Evolutionary conservation across 768 basidiomycete species (phyloP), one percentile per base, ranked within the genome.

Genomic region (Pleurotus platypus): DNA sequence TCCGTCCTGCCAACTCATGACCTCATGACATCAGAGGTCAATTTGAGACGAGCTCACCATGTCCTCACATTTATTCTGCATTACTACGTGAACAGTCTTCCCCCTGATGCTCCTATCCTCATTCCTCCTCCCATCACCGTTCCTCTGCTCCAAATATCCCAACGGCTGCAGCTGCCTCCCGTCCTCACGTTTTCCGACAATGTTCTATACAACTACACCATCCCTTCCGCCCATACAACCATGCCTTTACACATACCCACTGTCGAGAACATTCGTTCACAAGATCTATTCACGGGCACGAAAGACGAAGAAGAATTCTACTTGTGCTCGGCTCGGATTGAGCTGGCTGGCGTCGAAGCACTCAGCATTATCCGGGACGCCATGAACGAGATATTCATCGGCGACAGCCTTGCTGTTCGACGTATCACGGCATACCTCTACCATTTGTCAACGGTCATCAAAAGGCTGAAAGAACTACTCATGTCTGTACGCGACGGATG

Each of bases 111-210:
- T 2, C 75, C 80, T 2, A 76, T 90, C 30, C 67, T 75, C 38
- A 86, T 98, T 43, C 94, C 94, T 4, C 70, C 77, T 0, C 72
- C 85, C 0, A 71, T 98, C 53, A 78, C 90, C 7, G 69, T 92
- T 4, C 94, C 95, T 1, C 80, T 93, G 35, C 77, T 94, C 16
- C 78, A 83, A 56, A 80, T 93, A 13, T 90, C 83, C 20, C 68
- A 75, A 0, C 73, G 86, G 46, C 83, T 97, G 8, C 85, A 89
- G 55, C 73, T 97, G 1, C 94, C 95, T 0, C 93, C 95, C 0
- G 76, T 96, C 40, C 78, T 94, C 57, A 97, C 94, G 3, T 97
- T 94, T 67, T 87, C 94, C 8, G 94, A 96, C 67, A 88, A 87
- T 26, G 94, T 97, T 6, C 80, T 97, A 24, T 97, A 94, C 72